Evolutionary conservation across 805 yeast species (phyloP), one percentile per base, ranked within the genome.

Genomic region (Alloascoidea hylecoeti): DNA sequence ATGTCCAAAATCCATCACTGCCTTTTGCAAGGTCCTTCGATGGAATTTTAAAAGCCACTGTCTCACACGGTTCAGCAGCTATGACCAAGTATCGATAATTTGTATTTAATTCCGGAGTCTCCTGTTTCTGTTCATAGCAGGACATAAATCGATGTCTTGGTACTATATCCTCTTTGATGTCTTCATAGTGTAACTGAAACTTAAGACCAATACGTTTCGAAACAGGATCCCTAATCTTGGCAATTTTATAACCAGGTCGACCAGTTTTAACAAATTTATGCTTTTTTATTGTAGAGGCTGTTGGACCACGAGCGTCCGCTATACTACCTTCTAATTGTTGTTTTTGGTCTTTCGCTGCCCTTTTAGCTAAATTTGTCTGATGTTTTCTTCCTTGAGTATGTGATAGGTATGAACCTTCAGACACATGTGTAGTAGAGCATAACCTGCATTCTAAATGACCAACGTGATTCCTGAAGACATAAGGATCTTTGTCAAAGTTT

Each of bases 31-130:
- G 61, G 16, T 74, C 72, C 15, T 51, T 61, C 13, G 73, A 64
- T 1, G 94, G 94, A 9, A 92, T 64, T 41, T 83, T 77, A 41
- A 89, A 61, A 1, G 79, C 81, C 5, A 85, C 63, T 41, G 78
- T 84, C 43, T 85, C 89, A 54, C 84, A 92, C 1, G 96, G 96
- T 52, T 85, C 95, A 2, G 79, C 92, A n/a, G 86, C 76, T 0
- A 88, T 58, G 6, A 88, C 75, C 44, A 92, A 48, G 52, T 77
- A 88, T 56, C 81, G 94, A 55, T 52, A 74, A 5, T 63, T 59
- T 32, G 61, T 56, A 37, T 63, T 59, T 1, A 49, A 49, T 17
- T 64, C 61, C 19, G 67, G 60, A 38, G 72, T 72, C 48, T 68
- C 72, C 3, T 64, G 58, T 4, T 60, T 53, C 38, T 77, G 75